phyloP scores from a whole-genome alignment of 2,329 filamentous ascomycete genomes.

The Pestalotiopsis sp. region DNA sequence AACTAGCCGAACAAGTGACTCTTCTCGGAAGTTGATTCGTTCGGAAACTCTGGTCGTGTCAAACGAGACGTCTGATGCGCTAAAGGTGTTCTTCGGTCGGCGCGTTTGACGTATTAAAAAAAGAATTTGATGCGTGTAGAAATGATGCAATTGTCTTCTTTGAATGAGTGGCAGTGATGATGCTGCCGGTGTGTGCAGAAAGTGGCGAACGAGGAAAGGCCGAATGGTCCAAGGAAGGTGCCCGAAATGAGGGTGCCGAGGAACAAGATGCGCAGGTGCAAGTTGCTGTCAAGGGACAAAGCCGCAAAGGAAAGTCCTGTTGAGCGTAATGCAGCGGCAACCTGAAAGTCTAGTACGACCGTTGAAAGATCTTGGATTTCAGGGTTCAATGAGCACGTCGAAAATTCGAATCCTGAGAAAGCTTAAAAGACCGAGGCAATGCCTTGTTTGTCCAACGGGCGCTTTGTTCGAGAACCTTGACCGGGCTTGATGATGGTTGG shows the following conservation, averaged over 20 bases:
- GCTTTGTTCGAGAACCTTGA: background rate
- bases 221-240: background rate
- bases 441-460: background rate
- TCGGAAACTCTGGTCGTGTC: constrained; percentile 28
- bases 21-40: constrained; percentile 19
- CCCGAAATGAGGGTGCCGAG: background rate
- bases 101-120: constrained; percentile 22
- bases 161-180: constrained; percentile 3
- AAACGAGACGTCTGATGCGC: constrained; percentile 27
- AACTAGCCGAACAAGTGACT: constrained; percentile 23
- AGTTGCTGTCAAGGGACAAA: background rate
- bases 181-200: background rate
- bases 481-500: background rate
- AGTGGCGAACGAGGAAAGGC: background rate
- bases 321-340: background rate
- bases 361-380: background rate
- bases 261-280: constrained; percentile 4
- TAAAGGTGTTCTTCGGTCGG: constrained; percentile 3
- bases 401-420: background rate
- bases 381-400: background rate
- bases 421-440: background rate
- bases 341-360: background rate
- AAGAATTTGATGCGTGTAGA: background rate
- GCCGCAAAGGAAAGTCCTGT: background rate
- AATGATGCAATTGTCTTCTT: constrained; percentile 4